Evolutionary conservation across 2,329 filamentous ascomycete genomes (phyloP).

Genomic region (Mycocentrospora acerina): DNA sequence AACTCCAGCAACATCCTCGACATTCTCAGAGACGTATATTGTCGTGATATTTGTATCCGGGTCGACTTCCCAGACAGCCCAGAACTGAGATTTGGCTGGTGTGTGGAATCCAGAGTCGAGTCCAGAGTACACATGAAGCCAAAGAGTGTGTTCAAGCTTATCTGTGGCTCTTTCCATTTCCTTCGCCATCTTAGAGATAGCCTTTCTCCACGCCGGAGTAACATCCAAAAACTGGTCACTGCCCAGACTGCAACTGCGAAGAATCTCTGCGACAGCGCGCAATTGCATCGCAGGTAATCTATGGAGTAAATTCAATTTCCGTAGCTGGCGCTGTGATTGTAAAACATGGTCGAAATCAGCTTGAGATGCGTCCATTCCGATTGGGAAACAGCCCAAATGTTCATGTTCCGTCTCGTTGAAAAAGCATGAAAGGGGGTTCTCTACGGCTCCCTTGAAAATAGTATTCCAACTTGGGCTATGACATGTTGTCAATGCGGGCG

Average conservation of each 20-base stretch:
- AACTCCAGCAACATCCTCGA: conserved; percentile 29
- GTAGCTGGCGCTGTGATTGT: conserved; percentile 32
- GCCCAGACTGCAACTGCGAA: conserved; percentile 17
- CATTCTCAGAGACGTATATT: conserved; percentile 41
- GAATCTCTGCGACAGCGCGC: conserved; percentile 16
- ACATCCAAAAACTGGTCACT: conserved; percentile 18
- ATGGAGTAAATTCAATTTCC: conserved; percentile 32
- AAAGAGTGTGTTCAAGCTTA: conserved; percentile 30
- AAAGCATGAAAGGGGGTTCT: conserved; percentile 38
- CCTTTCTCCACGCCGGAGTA: conserved; percentile 23
- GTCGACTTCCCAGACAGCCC: conserved; percentile 39
- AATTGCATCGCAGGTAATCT: conserved; percentile 26
- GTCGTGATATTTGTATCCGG: conserved; percentile 27
- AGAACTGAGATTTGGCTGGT: conserved; percentile 35
- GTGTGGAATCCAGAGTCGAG: conserved; percentile 44
- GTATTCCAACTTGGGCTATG: conserved; percentile 31
- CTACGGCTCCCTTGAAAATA: conserved; percentile 21
- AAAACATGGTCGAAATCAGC: conserved; percentile 36
- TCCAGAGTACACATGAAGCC: conserved; percentile 34
- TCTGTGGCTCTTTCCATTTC: conserved; percentile 23
- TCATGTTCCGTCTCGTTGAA: conserved; percentile 28
- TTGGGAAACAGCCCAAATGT: conserved; percentile 38
- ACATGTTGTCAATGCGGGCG: conserved; percentile 19
- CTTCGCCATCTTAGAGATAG: conserved; percentile 25
- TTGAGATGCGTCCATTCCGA: conserved; percentile 35